Evolutionary conservation across 441 rosid genomes (phyloP), one percentile per base, ranked within the genome.

Genomic region (Adansonia grandidieri): DNA sequence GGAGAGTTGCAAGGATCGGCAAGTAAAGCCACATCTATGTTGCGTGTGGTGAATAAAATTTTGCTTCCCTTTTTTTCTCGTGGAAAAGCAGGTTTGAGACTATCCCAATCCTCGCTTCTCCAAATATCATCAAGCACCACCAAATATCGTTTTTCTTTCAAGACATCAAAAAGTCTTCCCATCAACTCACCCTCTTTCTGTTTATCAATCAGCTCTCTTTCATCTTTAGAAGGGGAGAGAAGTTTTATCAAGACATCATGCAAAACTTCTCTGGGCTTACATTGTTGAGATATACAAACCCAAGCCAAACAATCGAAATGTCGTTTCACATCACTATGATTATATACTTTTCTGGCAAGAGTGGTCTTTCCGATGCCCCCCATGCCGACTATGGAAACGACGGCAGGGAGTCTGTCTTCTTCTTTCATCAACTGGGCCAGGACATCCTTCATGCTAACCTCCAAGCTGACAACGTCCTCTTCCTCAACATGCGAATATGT

Each of bases 1-100:
- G 77, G 68, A 2, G 50, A 50, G 15, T 50, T 24, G 22, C 54
- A 72, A 15, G 3, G 5, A 2, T 72, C 80, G 15, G 76, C 70
- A 6, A 56, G n/a, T 0, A 40, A 5, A n/a, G 79, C 81, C 5
- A 77, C 75, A 0, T 71, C 2, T 24, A 4, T 65, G 0, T 40
- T 40, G 0, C 70, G 50, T 8, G 50, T 65, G 1, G 70, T 65
- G 70, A 48, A 48, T 3, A 48, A 48, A 7, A 48, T 48, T 9
- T 48, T 48, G 53, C 53, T 80, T 20, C 74, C 81, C 6, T 0
- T 1, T 10, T 74, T 62, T 1, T 53, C 7, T 6, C 0, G 10
- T 0, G 81, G 83, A 73, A 83, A 74, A 0, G 77, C 66, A 62
- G 9, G 42, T 62, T 28, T 62, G 24, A 62, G 66, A 1, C 1